Conservation (phyloP, 2,329 filamentous ascomycete genomes). For the Waltergamsia citrina region DNA sequence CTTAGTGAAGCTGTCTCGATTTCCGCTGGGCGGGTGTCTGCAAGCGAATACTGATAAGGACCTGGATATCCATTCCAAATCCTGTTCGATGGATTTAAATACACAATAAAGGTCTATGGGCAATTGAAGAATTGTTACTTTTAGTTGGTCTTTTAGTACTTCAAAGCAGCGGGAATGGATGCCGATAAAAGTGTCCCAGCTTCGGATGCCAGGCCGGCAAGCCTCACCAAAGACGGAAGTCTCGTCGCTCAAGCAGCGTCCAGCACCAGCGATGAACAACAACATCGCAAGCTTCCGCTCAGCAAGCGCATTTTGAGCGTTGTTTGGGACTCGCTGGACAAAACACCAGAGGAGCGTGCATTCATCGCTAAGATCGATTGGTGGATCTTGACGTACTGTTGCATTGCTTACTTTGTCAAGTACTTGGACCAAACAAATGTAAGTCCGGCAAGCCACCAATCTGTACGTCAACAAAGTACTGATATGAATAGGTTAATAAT, state of each 20-base stretch:
- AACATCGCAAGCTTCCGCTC: slow-evolving; percentile 1
- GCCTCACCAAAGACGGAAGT: too few species aligned
- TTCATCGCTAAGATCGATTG: slow-evolving; percentile 22
- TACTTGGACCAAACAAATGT: slow-evolving; percentile 20
- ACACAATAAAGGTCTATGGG: too few species aligned
- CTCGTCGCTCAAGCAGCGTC: background rate
- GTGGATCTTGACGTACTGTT: slow-evolving; percentile 23
- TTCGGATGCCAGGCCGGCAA: too few species aligned
- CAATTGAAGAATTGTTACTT: too few species aligned
- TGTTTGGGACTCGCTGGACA: slow-evolving; percentile 22
- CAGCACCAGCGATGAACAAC: background rate
- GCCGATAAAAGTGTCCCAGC: too few species aligned
- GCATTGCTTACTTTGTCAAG: slow-evolving; percentile 25
- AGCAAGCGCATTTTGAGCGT: slow-evolving; percentile 11
- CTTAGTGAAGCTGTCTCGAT: too few species aligned
- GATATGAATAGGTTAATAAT: slow-evolving; percentile 14
- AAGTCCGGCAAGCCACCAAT: slow-evolving; percentile 4
- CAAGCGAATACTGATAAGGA: too few species aligned
- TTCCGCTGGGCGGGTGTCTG: too few species aligned
- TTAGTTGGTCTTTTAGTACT: too few species aligned
- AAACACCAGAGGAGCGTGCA: slow-evolving; percentile 18
- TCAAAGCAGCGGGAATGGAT: too few species aligned
- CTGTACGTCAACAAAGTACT: background rate
- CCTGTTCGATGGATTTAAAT: too few species aligned
- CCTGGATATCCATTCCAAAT: too few species aligned